Percentiles rank a stretch among this genome's conserved stretches.
Conservation (phyloP, 2,329 filamentous ascomycete genomes). For the Fusarium sp. region DNA sequence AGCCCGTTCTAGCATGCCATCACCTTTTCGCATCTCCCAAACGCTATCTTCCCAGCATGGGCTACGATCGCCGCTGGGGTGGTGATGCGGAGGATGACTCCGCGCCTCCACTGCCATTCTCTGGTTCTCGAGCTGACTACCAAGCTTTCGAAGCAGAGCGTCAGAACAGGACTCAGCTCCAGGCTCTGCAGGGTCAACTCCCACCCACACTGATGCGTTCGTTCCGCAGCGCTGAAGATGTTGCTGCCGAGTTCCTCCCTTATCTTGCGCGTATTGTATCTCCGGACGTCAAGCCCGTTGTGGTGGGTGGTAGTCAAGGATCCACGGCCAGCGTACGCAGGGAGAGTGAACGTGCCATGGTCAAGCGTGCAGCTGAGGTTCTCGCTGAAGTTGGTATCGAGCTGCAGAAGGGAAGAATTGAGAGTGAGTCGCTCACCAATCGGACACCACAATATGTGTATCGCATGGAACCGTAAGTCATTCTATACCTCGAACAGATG, state of each 20-base stretch:
- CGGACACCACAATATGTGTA: constrained; percentile 82
- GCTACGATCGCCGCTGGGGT: constrained; percentile 57
- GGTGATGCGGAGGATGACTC: constrained; percentile 56
- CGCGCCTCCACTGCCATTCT: constrained; percentile 74
- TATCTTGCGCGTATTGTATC: constrained; percentile 86
- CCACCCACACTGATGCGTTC: constrained; percentile 76
- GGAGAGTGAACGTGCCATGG: constrained; percentile 83
- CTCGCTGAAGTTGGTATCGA: constrained; percentile 85
- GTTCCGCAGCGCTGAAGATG: constrained; percentile 81
- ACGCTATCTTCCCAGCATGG: constrained; percentile 54
- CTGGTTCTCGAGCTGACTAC: constrained; percentile 84
- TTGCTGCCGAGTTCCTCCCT: constrained; percentile 85
- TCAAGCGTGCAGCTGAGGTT: constrained; percentile 80
- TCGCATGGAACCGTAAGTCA: constrained; percentile 89
- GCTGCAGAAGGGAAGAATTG: constrained; percentile 83
- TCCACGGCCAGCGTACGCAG: constrained; percentile 87
- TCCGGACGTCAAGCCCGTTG: constrained; percentile 89
- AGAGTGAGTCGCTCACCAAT: constrained; percentile 68
- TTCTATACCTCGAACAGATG: neutral
- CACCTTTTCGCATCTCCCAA: constrained; percentile 84
- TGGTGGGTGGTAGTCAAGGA: constrained; percentile 75
- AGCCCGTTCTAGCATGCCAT: constrained; percentile 90
- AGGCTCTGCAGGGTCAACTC: constrained; percentile 76
- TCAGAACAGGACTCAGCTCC: constrained; percentile 78
- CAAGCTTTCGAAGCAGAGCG: constrained; percentile 83